Evolutionary conservation across 140 eudicot genomes (phyloP), one percentile per base, ranked within the genome.

Genomic region (Oenanthe javanica): DNA sequence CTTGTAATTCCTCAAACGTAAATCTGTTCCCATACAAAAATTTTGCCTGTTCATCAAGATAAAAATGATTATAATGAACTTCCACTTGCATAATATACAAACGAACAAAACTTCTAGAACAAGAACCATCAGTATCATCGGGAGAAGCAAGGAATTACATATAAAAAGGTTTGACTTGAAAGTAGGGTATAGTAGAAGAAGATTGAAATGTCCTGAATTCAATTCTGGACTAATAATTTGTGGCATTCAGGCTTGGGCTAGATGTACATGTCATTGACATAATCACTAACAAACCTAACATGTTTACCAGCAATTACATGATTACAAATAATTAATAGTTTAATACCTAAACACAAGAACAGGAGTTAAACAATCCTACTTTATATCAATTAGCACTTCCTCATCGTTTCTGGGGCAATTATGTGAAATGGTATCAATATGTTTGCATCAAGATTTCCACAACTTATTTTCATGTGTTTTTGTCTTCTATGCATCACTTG

Each of bases 1-100:
- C 86, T 83, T 86, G 89, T 72, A 88, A 75, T 76, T 88, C 94
- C 82, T 88, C 92, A 25, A 79, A 42, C 23, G 84, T 86, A 73
- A 90, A 90, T 47, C 79, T 84, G 87, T 79, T 83, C 49, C 90
- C 90, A 55, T 88, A 86, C 77, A 90, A 73, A 77, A 77, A 51
- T 77, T 77, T 77, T 77, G 80, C 80, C 80, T 77, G 80, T 77
- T 52, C 45, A 77, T 18, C 70, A 21, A 77, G 71, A 55, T 43
- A 54, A 27, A 76, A 76, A n/a, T 19, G 4, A 25, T 49, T 9
- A 75, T 8, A 8, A 48, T 13, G 77, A 74, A 11, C 4, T 21
- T 46, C 21, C 2, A 47, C 40, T n/a, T 45, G 55, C 27, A 45
- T 45, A 74, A 19, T 57, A 46, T 21, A 4, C 40, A 19, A 46